Percentiles rank a stretch among this genome's conserved stretches.
These are phyloP conservation scores for Solanum clarkiae DNA, from an alignment of 257 asterid genomes.

Conservation along the genomic window DNA sequence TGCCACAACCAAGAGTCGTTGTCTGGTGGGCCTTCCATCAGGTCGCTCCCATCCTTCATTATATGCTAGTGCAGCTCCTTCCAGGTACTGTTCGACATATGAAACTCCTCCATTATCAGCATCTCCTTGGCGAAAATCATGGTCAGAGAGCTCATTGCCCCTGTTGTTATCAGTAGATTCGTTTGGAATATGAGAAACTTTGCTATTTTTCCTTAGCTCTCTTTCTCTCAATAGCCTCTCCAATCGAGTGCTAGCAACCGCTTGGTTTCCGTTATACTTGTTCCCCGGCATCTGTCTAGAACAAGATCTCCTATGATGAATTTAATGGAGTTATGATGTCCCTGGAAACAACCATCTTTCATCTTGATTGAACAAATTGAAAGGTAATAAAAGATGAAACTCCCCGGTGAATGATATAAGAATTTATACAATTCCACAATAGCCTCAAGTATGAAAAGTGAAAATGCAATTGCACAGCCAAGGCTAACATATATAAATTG, in stretches of 20 bases:
- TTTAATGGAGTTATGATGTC: constrained; percentile 21
- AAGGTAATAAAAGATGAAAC: constrained; percentile 3
- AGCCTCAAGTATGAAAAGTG: not conserved
- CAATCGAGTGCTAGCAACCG: constrained; percentile 29
- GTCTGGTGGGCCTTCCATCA: constrained; percentile 46
- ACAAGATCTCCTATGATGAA: constrained; percentile 16
- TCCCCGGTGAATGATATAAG: constrained; percentile 5
- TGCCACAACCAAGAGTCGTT: constrained; percentile 91
- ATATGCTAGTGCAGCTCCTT: constrained; percentile 44
- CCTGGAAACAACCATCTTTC: constrained; percentile 44
- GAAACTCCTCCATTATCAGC: constrained; percentile 18
- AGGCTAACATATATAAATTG: not conserved
- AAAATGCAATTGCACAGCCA: not conserved
- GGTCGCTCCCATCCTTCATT: constrained; percentile 51
- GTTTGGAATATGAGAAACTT: constrained; percentile 14
- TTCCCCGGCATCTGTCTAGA: constrained; percentile 62
- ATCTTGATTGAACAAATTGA: constrained; percentile 31
- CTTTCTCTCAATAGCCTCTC: constrained; percentile 68
- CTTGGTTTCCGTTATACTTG: constrained; percentile 45
- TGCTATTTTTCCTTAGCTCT: constrained; percentile 43
- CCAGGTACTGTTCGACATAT: constrained; percentile 42
- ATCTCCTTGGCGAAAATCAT: constrained; percentile 21
- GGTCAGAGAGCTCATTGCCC: constrained; percentile 32
- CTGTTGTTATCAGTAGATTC: constrained; percentile 35
- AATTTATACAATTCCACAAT: constrained; percentile 7